Base-by-base conservation (phyloP, 306 rosid species). In the Ziziphus jujuba region DNA sequence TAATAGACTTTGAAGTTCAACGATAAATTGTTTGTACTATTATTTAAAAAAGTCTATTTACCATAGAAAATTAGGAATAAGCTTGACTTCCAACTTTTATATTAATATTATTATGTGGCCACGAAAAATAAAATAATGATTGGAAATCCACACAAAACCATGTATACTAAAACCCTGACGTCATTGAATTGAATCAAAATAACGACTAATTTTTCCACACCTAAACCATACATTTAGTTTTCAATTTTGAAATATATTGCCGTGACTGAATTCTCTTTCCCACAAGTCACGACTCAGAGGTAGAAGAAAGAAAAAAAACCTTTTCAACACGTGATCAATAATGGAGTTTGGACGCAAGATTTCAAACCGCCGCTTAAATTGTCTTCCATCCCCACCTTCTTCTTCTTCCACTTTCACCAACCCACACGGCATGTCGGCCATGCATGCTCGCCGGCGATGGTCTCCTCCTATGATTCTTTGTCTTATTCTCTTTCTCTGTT, bases 401-500 rank as follows among this genome's bases (percentile, higher is more conserved):
- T 56, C 44, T 22, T 48, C 44, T 48, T 62, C 52, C 70, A 31
- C 38, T 52, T 13, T 16, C 28, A 14, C 56, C 56, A 47, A 16
- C 49, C 20, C 3, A 6, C 5, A 59, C 23, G 24, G 17, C 24
- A 36, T 24, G 49, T 64, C 67, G 60, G 55, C 67, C 71, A 67
- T 74, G 57, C 34, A 4, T 24, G 5, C 65, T 67, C 25, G 36
- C 85, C 68, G 77, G 23, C 78, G 23, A 22, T 23, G 75, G 15
- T 67, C 64, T 22, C 63, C 56, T 9, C 72, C 65, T 25, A 0
- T 63, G 2, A 69, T 67, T 25, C 20, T 56, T 21, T 55, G 76
- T 80, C 81, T 79, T n/a, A n/a, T n/a, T 65, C 50, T 80, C 72
- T 60, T 72, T 64, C 66, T 80, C 65, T 62, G 66, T 72, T 77